Evolutionary conservation across 2,329 filamentous ascomycete species (phyloP).

Genomic region (Fusarium irregulare): DNA sequence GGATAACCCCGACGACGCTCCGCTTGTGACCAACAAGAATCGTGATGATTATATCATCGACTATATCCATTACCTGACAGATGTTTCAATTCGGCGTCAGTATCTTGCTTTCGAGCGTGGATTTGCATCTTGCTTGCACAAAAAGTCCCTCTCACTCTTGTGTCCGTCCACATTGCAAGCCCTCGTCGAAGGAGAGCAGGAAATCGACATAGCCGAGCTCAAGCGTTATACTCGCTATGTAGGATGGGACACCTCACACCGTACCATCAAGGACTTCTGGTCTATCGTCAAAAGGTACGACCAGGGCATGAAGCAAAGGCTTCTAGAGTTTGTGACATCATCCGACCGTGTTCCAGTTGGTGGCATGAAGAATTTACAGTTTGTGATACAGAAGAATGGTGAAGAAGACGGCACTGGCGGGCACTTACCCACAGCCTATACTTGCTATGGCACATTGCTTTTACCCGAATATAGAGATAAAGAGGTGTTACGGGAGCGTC

Average conservation of each 20-base stretch:
- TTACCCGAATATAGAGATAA: conserved; percentile 83
- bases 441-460: conserved; percentile 90
- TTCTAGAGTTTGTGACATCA: conserved; percentile 95
- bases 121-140: conserved; percentile 79
- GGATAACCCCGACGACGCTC: conserved; percentile 64
- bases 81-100: conserved; percentile 80
- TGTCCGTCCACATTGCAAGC: conserved; percentile 77
- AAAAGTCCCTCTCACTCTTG: conserved; percentile 77
- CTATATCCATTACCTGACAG: conserved; percentile 86
- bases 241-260: conserved; percentile 78
- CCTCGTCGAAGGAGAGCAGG: conserved; percentile 83
- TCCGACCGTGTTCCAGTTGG: conserved; percentile 90
- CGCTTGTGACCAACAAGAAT: conserved; percentile 84
- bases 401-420: conserved; percentile 65
- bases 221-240: conserved; percentile 80
- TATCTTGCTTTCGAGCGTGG: conserved; percentile 84
- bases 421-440: conserved; percentile 85
- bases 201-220: conserved; percentile 82
- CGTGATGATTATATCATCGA: conserved; percentile 82
- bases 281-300: conserved; percentile 75
- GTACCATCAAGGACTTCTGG: conserved; percentile 85
- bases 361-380: conserved; percentile 83
- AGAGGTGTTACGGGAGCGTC: conserved; percentile 76
- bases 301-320: conserved; percentile 75
- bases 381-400: conserved; percentile 83